Conservation (phyloP, 257 asterid species). For the Haberlea rhodopensis region DNA sequence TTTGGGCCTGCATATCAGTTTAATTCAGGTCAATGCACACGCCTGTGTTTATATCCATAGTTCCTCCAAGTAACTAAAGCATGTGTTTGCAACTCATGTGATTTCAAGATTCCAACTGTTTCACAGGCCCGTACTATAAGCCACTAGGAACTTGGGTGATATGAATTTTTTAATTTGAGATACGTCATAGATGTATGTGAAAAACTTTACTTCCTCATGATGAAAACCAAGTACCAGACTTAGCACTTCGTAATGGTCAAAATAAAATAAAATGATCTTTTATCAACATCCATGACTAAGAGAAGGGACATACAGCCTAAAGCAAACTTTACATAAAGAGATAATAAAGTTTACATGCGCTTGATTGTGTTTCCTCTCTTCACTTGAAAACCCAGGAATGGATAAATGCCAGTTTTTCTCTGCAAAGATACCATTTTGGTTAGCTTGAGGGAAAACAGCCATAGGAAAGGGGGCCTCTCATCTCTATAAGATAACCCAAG, state of each 20-base stretch:
- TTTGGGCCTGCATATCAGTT: slow-evolving; percentile 58
- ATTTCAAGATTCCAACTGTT: slow-evolving; percentile 6
- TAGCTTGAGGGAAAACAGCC: slow-evolving; percentile 25
- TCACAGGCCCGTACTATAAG: slow-evolving; percentile 5
- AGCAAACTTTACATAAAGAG: slow-evolving; percentile 12
- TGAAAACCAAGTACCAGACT: slow-evolving; percentile 6
- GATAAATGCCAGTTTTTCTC: slow-evolving; percentile 85
- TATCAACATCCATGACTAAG: slow-evolving; percentile 4
- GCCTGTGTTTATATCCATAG: background rate
- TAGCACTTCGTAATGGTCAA: slow-evolving; percentile 8
- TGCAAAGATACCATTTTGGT: slow-evolving; percentile 43
- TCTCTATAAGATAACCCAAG: background rate
- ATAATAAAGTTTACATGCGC: slow-evolving; percentile 51
- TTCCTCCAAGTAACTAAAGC: slow-evolving; percentile 10
- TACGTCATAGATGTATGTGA: background rate
- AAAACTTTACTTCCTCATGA: background rate
- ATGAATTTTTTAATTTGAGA: slow-evolving; percentile 6
- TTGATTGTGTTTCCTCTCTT: slow-evolving; percentile 51
- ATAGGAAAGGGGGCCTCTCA: slow-evolving; percentile 4
- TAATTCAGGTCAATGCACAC: slow-evolving; percentile 27
- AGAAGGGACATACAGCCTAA: slow-evolving; percentile 3
- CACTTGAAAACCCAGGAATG: slow-evolving; percentile 85
- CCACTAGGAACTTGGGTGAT: slow-evolving; percentile 4
- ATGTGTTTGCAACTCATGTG: slow-evolving; percentile 7
- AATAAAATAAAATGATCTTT: background rate